These are phyloP conservation scores for Bipolaris oryzae DNA, from an alignment of 2,329 filamentous ascomycete species.

Conservation along the genomic window DNA sequence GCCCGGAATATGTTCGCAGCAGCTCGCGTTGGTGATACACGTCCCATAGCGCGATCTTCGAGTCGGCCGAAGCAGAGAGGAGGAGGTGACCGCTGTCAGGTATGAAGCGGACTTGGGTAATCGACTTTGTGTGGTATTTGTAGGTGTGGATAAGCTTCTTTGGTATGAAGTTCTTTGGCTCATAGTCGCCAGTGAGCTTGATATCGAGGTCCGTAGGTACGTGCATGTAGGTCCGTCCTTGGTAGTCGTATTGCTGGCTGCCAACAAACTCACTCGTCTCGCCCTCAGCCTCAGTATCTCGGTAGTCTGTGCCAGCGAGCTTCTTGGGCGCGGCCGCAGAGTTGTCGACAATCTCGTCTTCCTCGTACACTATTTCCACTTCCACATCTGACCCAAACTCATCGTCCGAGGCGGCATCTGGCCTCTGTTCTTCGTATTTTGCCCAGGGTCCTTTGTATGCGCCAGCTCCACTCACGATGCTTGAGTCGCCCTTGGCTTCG, in stretches of 20 bases:
- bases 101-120: conserved; percentile 90
- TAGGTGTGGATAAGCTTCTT: conserved; percentile 93
- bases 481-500: conserved; percentile 83
- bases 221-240: conserved; percentile 97
- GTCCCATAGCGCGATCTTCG: conserved; percentile 92
- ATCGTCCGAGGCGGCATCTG: conserved; percentile 66
- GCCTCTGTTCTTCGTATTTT: conserved; percentile 75
- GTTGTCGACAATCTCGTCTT: conserved; percentile 69
- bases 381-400: conserved; percentile 72
- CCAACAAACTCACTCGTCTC: conserved; percentile 92
- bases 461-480: conserved; percentile 82
- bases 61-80: conserved; percentile 87
- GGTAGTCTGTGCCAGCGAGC: conserved; percentile 61
- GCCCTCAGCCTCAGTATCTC: conserved; percentile 51
- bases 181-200: conserved; percentile 74
- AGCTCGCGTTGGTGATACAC: conserved; percentile 89
- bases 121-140: conserved; percentile 81
- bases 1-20: conserved; percentile 87
- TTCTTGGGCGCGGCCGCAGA: conserved; percentile 66
- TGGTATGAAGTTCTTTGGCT: conserved; percentile 86
- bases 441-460: conserved; percentile 97
- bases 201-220: conserved; percentile 69
- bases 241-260: conserved; percentile 83
- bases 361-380: conserved; percentile 74
- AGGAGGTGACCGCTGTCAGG: conserved; percentile 85